Evolutionary conservation across 306 rosid genomes (phyloP).

Genomic region (Glycine latifolia): DNA sequence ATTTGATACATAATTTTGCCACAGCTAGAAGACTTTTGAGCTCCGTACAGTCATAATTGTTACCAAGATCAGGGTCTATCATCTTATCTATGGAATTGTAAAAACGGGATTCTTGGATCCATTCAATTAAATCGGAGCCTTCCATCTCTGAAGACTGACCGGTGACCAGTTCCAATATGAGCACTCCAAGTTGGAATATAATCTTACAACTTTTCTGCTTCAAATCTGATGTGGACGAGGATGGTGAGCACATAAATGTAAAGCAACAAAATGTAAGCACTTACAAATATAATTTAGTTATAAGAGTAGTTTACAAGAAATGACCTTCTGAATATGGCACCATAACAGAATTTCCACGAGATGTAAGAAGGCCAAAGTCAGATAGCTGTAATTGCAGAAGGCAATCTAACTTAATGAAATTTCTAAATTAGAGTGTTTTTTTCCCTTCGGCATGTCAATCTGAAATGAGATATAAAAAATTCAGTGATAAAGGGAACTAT

Average conservation of each 20-base stretch:
- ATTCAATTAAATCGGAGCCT: conserved; percentile 70
- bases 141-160: conserved; percentile 88
- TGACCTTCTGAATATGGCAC: conserved; percentile 68
- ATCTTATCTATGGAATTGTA: conserved; percentile 76
- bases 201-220: conserved; percentile 65
- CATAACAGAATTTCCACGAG: conserved; percentile 50
- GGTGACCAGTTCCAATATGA: conserved; percentile 83
- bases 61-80: conserved; percentile 95
- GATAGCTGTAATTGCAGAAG: conserved; percentile 67
- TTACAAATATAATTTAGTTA: not conserved
- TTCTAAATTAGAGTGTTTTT: conserved; percentile 14
- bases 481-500: conserved; percentile 19
- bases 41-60: conserved; percentile 69
- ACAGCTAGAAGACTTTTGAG: conserved; percentile 78
- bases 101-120: conserved; percentile 83
- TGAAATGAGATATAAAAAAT: conserved; percentile 22
- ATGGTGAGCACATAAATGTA: conserved; percentile 18
- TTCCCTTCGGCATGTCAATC: conserved; percentile 33
- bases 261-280: not conserved
- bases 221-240: conserved; percentile 58
- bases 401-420: conserved; percentile 7
- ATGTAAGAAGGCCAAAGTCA: conserved; percentile 64
- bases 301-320: conserved; percentile 23
- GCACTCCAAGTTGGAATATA: conserved; percentile 84
- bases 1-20: conserved; percentile 84